Conservation (phyloP, 2,329 filamentous ascomycete species). For the Tolypocladium album region DNA sequence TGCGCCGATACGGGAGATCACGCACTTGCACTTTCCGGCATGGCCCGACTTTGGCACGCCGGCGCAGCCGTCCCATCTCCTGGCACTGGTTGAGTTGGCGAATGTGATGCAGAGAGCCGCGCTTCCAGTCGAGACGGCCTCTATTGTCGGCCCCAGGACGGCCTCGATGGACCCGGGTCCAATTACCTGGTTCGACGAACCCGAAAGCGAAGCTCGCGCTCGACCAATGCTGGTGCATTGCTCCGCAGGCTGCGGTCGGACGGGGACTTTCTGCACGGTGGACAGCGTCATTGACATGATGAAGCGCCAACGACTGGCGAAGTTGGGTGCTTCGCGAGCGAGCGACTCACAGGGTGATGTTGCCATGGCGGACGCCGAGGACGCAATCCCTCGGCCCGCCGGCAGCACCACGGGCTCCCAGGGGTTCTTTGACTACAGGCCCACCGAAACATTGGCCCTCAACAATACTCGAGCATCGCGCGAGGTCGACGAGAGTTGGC, state of each 20-base stretch:
- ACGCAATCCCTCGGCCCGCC: constrained; percentile 16
- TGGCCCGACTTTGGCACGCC: constrained; percentile 97
- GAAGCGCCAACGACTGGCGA: constrained; percentile 60
- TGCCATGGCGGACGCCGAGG: constrained; percentile 26
- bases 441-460: constrained; percentile 6
- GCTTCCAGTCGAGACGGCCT: constrained; percentile 33
- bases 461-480: constrained; percentile 3
- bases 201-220: constrained; percentile 38
- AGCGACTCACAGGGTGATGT: constrained; percentile 32
- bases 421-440: constrained; percentile 4
- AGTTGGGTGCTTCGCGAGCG: constrained; percentile 9
- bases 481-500: constrained; percentile 46
- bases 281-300: constrained; percentile 95
- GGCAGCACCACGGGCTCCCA: constrained; percentile 12
- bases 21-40: constrained; percentile 86
- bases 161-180: constrained; percentile 17
- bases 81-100: constrained; percentile 82
- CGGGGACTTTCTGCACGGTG: constrained; percentile 92
- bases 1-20: constrained; percentile 79
- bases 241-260: constrained; percentile 89
- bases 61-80: constrained; percentile 74
- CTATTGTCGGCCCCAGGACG: constrained; percentile 19
- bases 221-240: constrained; percentile 88
- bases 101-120: constrained; percentile 59
- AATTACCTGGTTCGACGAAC: constrained; percentile 45